Base-by-base conservation (phyloP, 2,329 filamentous ascomycete genomes). In the Leptographium procerum region DNA sequence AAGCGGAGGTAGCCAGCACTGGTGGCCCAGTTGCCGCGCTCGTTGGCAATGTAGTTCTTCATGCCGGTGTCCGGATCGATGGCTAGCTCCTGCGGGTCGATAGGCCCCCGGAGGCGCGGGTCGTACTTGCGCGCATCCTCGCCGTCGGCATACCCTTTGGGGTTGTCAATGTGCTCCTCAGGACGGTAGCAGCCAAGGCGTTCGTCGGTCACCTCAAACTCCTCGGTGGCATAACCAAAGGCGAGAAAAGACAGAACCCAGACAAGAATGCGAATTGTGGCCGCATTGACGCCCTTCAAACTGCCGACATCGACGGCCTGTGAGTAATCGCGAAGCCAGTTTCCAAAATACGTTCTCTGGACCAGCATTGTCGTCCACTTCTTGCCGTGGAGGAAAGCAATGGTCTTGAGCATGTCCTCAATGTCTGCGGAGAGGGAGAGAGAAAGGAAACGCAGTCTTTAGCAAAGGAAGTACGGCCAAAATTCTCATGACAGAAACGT, bases 21-120 rank as follows among this genome's bases (percentile, higher is more conserved):
- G 24, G 94, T 99, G 1, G 91, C 89, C 88, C 91, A 96, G 47
- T 83, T 81, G 5, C 91, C 89, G 16, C 74, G 77, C 70, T 97
- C 92, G 67, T 96, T 97, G 61, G 92, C 85, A 64, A 99, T 97
- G 71, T 99, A 99, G 70, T 97, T 97, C 73, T 97, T 99, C 92
- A 99, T 96, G n/a, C 91, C 91, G 1, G 89, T 94, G 7, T 80
- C 75, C 36, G 75, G 74, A 66, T 94, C 89, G 59, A 94, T 81
- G 60, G 88, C 84, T 24, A 88, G 82, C 67, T 94, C 89, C 47
- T 81, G 71, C 5, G 81, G 79, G 60, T 83, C 75, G 10, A 97
- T 84, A 0, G 91, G 91, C 1, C 85, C 88, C 55, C 94, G 86
- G 9, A 97, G 82, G 29, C 94, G 86, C 43, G 79, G 74, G 69